These are phyloP conservation scores for Rubia balearica DNA, from an alignment of 305 asterid genomes.

Conservation along the genomic window DNA sequence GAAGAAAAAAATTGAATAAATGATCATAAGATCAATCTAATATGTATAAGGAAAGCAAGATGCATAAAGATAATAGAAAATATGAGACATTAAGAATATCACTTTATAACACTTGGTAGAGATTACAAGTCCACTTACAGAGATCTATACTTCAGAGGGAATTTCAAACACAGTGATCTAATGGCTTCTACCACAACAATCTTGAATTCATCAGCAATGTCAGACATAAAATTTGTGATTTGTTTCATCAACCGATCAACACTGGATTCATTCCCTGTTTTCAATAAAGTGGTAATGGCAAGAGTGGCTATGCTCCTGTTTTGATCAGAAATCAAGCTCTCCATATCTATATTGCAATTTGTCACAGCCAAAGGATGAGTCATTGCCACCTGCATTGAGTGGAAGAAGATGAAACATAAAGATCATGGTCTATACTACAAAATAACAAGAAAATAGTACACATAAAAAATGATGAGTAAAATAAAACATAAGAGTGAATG, in stretches of 20 bases:
- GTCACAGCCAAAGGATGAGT: slow-evolving; percentile 96
- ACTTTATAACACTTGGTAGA: slow-evolving; percentile 10
- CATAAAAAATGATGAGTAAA: not conserved
- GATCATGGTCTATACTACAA: not conserved
- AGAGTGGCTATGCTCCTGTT: slow-evolving; percentile 99
- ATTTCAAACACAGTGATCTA: slow-evolving; percentile 91
- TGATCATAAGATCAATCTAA: not conserved
- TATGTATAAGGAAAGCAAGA: not conserved
- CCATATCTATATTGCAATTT: slow-evolving; percentile 98
- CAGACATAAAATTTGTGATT: slow-evolving; percentile 96
- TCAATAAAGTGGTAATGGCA: slow-evolving; percentile 92
- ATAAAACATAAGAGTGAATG: not conserved
- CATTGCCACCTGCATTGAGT: slow-evolving; percentile 84
- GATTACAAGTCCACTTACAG: slow-evolving; percentile 55
- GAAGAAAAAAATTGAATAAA: not conserved
- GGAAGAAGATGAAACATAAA: slow-evolving; percentile 1
- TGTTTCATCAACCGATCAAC: slow-evolving; percentile 97
- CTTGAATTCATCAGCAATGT: slow-evolving; percentile 98
- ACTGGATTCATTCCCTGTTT: slow-evolving; percentile 97
- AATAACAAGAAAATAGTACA: not conserved
- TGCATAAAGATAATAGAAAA: not conserved
- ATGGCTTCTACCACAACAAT: slow-evolving; percentile 99
- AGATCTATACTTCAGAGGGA: slow-evolving; percentile 95
- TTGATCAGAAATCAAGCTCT: slow-evolving; percentile 95
- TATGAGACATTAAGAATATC: slow-evolving; percentile 5